phyloP scores from a whole-genome alignment of 306 rosid species.

The Vigna mungo region DNA sequence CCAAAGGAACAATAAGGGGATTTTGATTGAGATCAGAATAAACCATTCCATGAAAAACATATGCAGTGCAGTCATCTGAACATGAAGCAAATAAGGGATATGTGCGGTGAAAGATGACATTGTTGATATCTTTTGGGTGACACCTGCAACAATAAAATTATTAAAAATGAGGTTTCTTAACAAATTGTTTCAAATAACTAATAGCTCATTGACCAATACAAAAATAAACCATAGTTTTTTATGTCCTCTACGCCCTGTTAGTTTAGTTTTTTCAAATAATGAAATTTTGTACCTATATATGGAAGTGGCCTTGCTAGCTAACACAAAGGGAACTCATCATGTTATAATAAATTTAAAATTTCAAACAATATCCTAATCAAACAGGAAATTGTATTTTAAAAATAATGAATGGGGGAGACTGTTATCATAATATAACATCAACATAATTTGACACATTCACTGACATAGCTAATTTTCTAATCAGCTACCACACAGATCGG shows the following conservation, averaged over 20 bases:
- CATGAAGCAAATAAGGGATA: constrained; percentile 88
- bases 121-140: constrained; percentile 88
- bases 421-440: constrained; percentile 1
- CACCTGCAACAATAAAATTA: constrained; percentile 66
- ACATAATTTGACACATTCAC: neutral
- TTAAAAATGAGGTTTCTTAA: constrained; percentile 1
- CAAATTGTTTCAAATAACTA: constrained; percentile 30
- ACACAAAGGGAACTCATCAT: neutral
- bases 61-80: constrained; percentile 90
- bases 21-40: constrained; percentile 90
- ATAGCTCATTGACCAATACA: constrained; percentile 17
- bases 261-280: neutral
- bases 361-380: neutral
- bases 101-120: constrained; percentile 76
- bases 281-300: constrained; percentile 3
- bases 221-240: neutral
- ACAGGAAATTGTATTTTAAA: neutral
- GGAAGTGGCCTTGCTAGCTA: neutral
- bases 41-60: constrained; percentile 94
- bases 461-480: constrained; percentile 1
- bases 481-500: neutral
- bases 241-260: neutral
- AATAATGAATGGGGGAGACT: neutral
- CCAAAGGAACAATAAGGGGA: constrained; percentile 89
- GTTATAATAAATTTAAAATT: neutral